Evolutionary conservation across 352 stramenopile species (phyloP).

Genomic region (Globisporangium paddicum): DNA sequence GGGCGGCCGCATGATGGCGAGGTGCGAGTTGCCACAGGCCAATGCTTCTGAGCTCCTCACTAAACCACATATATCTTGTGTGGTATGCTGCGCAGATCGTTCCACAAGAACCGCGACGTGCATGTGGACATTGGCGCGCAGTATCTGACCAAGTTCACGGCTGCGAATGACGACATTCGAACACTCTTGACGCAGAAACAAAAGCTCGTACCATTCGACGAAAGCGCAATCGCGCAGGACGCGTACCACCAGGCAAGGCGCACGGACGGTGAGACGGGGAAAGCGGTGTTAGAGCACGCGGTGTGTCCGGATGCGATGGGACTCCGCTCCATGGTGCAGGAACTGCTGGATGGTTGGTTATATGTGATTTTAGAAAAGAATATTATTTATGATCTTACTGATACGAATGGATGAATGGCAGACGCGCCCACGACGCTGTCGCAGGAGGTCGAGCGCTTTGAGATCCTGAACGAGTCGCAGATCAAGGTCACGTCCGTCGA

Average conservation of each 20-base stretch:
- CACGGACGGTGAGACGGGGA: not conserved
- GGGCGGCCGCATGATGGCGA: constrained; percentile 61
- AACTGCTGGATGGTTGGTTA: constrained; percentile 31
- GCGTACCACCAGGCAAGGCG: constrained; percentile 23
- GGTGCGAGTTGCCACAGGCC: constrained; percentile 16
- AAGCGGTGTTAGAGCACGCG: constrained; percentile 28
- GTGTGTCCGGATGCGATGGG: constrained; percentile 37
- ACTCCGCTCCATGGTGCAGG: constrained; percentile 51
- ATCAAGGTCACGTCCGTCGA: constrained; percentile 41
- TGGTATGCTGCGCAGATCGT: constrained; percentile 28
- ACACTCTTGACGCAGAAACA: constrained; percentile 24
- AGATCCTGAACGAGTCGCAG: constrained; percentile 40
- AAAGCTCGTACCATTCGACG: constrained; percentile 36
- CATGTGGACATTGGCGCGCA: constrained; percentile 69
- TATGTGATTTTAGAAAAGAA: not conserved
- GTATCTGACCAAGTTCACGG: constrained; percentile 53
- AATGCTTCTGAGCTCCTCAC: not conserved
- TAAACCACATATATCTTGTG: not conserved
- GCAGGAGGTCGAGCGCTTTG: constrained; percentile 41
- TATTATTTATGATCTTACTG: not conserved
- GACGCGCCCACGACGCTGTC: constrained; percentile 37
- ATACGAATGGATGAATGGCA: constrained; percentile 8
- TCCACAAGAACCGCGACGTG: constrained; percentile 44
- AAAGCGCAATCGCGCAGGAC: constrained; percentile 48
- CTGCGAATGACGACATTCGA: constrained; percentile 48